These are phyloP conservation scores for Typha latifolia DNA, from an alignment of 176 grass and related monocot species.

Conservation along the genomic window DNA sequence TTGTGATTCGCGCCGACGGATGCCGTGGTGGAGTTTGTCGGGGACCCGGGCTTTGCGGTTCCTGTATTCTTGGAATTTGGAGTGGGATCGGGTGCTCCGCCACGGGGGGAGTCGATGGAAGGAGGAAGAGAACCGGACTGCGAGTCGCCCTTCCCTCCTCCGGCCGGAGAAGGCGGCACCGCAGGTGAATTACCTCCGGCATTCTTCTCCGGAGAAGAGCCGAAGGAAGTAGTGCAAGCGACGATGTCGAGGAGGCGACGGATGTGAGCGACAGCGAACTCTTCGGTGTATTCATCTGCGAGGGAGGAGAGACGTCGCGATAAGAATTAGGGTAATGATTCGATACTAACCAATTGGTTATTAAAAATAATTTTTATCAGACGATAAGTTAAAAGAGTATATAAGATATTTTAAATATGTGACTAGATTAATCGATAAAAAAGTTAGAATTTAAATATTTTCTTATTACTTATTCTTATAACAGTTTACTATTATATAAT, in stretches of 20 bases:
- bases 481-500: too few species aligned
- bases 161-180: background rate
- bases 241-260: conserved; percentile 77
- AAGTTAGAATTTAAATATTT: too few species aligned
- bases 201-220: conserved; percentile 33
- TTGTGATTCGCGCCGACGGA: conserved; percentile 20
- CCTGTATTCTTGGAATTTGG: conserved; percentile 8
- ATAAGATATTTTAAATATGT: too few species aligned
- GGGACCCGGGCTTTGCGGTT: background rate
- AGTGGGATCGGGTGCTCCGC: conserved; percentile 6
- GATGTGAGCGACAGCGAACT: conserved; percentile 74
- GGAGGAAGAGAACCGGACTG: too few species aligned
- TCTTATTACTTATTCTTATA: too few species aligned
- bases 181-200: conserved; percentile 18
- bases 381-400: too few species aligned
- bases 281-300: conserved; percentile 85
- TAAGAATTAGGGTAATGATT: too few species aligned
- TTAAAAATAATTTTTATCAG: too few species aligned
- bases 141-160: too few species aligned
- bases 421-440: too few species aligned
- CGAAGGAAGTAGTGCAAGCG: conserved; percentile 77
- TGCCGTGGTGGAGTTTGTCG: background rate
- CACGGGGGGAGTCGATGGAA: background rate
- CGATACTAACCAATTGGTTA: too few species aligned
- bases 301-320: conserved; percentile 4